Conservation (phyloP, 768 basidiomycete species). For the Russula abietina region DNA sequence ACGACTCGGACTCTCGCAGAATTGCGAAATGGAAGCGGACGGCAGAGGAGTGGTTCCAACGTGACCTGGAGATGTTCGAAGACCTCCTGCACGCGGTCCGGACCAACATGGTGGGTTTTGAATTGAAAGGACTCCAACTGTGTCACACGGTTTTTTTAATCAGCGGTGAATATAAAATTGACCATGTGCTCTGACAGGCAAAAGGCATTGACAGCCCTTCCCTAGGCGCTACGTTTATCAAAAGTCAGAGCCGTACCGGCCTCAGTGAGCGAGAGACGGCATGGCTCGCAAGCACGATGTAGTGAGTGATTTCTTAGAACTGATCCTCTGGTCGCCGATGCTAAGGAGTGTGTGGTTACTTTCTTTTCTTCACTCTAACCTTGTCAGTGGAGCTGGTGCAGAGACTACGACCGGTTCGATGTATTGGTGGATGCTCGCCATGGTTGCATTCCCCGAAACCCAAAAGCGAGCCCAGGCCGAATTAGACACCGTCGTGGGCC, state of each 20-base stretch:
- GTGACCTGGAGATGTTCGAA: constrained; percentile 23
- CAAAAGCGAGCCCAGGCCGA: constrained; percentile 26
- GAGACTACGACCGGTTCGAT: constrained; percentile 24
- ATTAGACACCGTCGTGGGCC: constrained; percentile 26
- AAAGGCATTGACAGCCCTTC: constrained; percentile 21
- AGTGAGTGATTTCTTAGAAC: constrained; percentile 18
- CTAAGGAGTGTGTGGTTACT: neutral
- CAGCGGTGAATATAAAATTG: neutral
- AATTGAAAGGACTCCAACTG: neutral
- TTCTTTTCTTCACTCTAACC: neutral
- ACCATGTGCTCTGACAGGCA: neutral
- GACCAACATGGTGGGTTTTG: constrained; percentile 11
- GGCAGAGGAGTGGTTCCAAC: constrained; percentile 20
- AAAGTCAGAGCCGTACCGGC: constrained; percentile 15
- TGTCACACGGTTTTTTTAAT: no score
- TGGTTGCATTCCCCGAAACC: constrained; percentile 26
- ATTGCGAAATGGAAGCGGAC: constrained; percentile 24
- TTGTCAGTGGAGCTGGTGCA: constrained; percentile 18
- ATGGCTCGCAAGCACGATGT: constrained; percentile 27
- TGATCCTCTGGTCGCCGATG: neutral
- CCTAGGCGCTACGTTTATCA: constrained; percentile 19
- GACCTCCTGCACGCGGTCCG: constrained; percentile 15
- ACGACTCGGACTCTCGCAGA: constrained; percentile 8
- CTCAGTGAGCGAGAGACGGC: constrained; percentile 21
- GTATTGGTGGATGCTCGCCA: constrained; percentile 25